These are phyloP conservation scores for Tephrocybe sp. DNA, from an alignment of 768 basidiomycete genomes.

Conservation along the genomic window DNA sequence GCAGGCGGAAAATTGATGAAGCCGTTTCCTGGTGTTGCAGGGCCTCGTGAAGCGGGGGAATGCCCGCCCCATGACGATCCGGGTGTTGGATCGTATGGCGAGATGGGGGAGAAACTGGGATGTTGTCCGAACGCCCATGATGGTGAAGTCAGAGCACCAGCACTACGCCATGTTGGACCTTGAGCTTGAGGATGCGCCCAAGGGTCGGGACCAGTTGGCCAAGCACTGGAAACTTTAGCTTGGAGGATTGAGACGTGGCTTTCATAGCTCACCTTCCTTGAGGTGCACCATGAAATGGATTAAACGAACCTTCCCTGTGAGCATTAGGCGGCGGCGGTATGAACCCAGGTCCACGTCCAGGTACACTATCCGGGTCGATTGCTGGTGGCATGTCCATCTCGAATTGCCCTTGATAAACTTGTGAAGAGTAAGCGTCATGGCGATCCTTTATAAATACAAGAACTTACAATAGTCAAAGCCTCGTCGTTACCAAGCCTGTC, in stretches of 20 bases:
- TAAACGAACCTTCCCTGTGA: slow-evolving; percentile 26
- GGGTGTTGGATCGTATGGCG: slow-evolving; percentile 2
- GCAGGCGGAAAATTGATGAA: not conserved
- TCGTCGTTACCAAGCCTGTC: too few species aligned
- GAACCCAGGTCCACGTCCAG: slow-evolving; percentile 13
- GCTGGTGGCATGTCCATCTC: slow-evolving; percentile 23
- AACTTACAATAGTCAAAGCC: too few species aligned
- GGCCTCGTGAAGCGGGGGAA: slow-evolving; percentile 22
- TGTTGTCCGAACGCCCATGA: slow-evolving; percentile 13
- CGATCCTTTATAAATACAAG: too few species aligned
- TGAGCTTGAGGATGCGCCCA: not conserved
- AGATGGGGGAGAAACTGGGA: slow-evolving; percentile 6
- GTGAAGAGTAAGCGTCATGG: too few species aligned
- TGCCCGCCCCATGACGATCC: slow-evolving; percentile 16
- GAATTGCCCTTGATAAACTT: too few species aligned
- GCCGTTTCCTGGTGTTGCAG: slow-evolving; percentile 15
- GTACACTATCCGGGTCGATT: slow-evolving; percentile 16
- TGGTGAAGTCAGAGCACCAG: not conserved
- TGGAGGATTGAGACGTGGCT: not conserved
- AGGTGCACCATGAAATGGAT: slow-evolving; percentile 15
- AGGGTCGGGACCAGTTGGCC: not conserved
- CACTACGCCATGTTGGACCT: not conserved
- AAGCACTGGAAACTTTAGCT: not conserved
- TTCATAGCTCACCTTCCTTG: slow-evolving; percentile 11
- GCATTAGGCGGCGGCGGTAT: slow-evolving; percentile 34